Percentiles rank a stretch among this genome's conserved stretches.
These are phyloP conservation scores for Neoboletus magnificus DNA, from an alignment of 768 basidiomycete species.

Conservation along the genomic window DNA sequence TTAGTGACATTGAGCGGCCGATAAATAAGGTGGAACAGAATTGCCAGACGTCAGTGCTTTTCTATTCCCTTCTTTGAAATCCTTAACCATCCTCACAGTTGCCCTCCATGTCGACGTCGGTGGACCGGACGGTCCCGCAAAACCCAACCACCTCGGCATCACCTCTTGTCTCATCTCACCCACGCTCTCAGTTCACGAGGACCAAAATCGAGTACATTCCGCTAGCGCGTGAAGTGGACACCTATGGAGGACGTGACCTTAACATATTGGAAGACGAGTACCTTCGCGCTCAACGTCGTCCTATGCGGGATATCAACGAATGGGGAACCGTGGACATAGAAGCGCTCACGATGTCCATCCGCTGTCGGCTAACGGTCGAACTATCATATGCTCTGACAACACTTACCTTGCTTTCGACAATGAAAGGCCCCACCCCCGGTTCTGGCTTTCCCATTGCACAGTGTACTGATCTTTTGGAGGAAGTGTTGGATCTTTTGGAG, in stretches of 20 bases:
- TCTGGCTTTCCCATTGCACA: slow-evolving; percentile 71
- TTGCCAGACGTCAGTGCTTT: slow-evolving; percentile 45
- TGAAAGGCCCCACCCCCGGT: slow-evolving; percentile 57
- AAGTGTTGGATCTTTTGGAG: slow-evolving; percentile 82
- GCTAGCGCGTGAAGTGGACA: slow-evolving; percentile 68
- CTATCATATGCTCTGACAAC: slow-evolving; percentile 89
- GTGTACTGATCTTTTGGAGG: slow-evolving; percentile 79
- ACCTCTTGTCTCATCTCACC: slow-evolving; percentile 32
- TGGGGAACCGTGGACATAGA: slow-evolving; percentile 91
- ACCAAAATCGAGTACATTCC: slow-evolving; percentile 90
- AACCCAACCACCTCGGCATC: slow-evolving; percentile 29
- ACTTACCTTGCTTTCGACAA: slow-evolving; percentile 74
- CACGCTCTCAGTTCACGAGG: slow-evolving; percentile 53
- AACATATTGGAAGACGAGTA: slow-evolving; percentile 62
- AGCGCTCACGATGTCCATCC: slow-evolving; percentile 87
- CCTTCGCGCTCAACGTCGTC: slow-evolving; percentile 47
- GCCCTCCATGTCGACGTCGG: slow-evolving; percentile 17
- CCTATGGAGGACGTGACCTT: slow-evolving; percentile 79
- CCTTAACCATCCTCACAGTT: slow-evolving; percentile 16
- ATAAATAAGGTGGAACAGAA: slow-evolving; percentile 39
- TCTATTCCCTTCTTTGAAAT: slow-evolving; percentile 7
- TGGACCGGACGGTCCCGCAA: slow-evolving; percentile 16
- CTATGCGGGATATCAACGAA: slow-evolving; percentile 71
- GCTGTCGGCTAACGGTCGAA: slow-evolving; percentile 80
- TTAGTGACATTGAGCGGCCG: slow-evolving; percentile 21